phyloP scores from a whole-genome alignment of 2,329 filamentous ascomycete genomes.

The Lasiodiplodia hormozganensis region DNA sequence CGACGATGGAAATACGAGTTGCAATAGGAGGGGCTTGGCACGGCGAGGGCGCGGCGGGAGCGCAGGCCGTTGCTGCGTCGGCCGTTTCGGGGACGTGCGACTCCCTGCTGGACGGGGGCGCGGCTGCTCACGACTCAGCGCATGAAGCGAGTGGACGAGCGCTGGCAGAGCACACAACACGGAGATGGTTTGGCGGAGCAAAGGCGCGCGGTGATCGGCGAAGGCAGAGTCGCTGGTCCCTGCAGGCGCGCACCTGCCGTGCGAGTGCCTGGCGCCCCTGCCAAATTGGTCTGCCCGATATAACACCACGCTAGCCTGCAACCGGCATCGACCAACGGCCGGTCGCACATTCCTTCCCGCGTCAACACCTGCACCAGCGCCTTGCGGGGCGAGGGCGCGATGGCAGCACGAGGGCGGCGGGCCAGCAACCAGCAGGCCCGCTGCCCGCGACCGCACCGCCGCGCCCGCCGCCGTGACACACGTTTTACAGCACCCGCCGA shows the following conservation, averaged over 20 bases:
- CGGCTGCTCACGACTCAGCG: slow-evolving; percentile 18
- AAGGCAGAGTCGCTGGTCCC: slow-evolving; percentile 12
- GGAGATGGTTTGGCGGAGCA: slow-evolving; percentile 18
- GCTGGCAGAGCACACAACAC: slow-evolving; percentile 10
- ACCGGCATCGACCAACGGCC: slow-evolving; percentile 22
- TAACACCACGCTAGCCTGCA: slow-evolving; percentile 18
- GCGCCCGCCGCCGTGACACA: slow-evolving; percentile 16
- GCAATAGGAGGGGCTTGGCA: slow-evolving; percentile 25
- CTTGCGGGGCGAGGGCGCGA: neutral
- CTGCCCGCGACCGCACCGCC: neutral
- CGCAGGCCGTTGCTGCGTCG: slow-evolving; percentile 23
- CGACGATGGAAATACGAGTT: slow-evolving; percentile 21
- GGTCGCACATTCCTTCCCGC: slow-evolving; percentile 27
- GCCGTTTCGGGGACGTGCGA: slow-evolving; percentile 25
- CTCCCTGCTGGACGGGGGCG: slow-evolving; percentile 21
- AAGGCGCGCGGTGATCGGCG: slow-evolving; percentile 19
- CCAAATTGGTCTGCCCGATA: slow-evolving; percentile 24
- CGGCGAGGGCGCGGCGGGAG: slow-evolving; percentile 20
- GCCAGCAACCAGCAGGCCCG: neutral
- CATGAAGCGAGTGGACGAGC: slow-evolving; percentile 19
- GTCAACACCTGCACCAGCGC: neutral
- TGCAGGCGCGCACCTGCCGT: slow-evolving; percentile 21
- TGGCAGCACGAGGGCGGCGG: neutral
- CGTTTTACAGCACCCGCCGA: slow-evolving; percentile 9
- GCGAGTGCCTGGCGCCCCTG: slow-evolving; percentile 20